Evolutionary conservation across 495 filamentous ascomycete genomes (phyloP).

Genomic region (Penicillium taxi): DNA sequence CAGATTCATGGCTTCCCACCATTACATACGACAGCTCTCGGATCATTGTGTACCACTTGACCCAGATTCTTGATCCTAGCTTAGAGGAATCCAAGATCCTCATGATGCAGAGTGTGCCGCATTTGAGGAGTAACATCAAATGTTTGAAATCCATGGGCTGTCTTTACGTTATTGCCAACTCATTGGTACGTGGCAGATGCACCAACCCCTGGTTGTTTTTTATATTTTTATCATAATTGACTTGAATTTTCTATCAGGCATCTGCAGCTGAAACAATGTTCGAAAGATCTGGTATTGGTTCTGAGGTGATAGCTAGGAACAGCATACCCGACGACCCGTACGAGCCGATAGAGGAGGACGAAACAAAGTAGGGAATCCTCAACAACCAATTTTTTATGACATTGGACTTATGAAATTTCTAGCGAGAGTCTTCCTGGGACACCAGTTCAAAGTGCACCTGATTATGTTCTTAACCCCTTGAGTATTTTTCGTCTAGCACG

Average conservation of each 20-base stretch:
- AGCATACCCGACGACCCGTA: conserved; percentile 28
- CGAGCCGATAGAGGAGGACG: conserved; percentile 14
- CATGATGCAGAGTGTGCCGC: conserved; percentile 16
- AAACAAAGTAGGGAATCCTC: conserved; percentile 6
- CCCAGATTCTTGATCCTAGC: conserved; percentile 23
- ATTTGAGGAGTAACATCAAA: conserved; percentile 21
- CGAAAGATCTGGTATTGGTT: conserved; percentile 21
- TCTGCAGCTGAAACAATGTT: conserved; percentile 26
- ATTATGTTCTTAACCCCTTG: conserved; percentile 27
- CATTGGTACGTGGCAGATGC: conserved; percentile 10
- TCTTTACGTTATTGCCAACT: conserved; percentile 15
- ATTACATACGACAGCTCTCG: conserved; percentile 28
- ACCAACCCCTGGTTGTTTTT: neutral
- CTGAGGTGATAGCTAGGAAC: conserved; percentile 18
- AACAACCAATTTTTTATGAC: too few relatives aligned
- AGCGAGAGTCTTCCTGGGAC: conserved; percentile 15
- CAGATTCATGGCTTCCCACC: conserved; percentile 30
- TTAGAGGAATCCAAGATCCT: conserved; percentile 16
- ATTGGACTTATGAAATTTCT: neutral
- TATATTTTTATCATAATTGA: neutral
- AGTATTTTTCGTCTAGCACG: conserved; percentile 29
- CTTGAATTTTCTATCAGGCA: conserved; percentile 4
- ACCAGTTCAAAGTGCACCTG: conserved; percentile 23
- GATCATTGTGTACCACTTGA: conserved; percentile 28
- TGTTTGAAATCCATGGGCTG: conserved; percentile 20